Evolutionary conservation across 352 stramenopile genomes (phyloP).

Genomic region (Poterioochromonas sp.): DNA sequence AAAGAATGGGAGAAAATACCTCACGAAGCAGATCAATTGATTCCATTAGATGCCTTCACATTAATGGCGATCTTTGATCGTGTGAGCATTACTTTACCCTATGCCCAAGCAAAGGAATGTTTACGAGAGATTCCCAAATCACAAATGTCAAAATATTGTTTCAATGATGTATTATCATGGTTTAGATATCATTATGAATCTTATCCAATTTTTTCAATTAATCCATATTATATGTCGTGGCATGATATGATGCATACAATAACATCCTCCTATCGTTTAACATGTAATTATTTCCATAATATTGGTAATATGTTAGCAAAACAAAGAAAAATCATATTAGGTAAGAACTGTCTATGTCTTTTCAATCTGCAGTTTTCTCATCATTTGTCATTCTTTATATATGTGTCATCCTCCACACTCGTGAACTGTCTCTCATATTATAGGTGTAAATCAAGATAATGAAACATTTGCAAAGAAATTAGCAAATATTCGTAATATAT

Average conservation of each 20-base stretch:
- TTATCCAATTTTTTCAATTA: neutral
- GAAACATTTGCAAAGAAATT: neutral
- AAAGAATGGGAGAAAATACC: constrained; percentile 4
- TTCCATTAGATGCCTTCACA: neutral
- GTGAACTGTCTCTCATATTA: no score
- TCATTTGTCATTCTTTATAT: no score
- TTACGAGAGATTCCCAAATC: neutral
- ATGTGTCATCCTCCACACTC: no score
- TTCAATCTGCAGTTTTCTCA: no score
- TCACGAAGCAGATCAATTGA: neutral
- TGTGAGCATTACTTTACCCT: neutral
- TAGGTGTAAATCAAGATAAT: no score
- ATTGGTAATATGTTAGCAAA: neutral
- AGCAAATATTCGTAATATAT: neutral
- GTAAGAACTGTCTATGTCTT: neutral
- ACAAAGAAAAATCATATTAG: neutral
- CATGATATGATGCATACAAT: neutral
- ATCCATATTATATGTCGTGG: neutral
- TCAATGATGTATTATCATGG: neutral
- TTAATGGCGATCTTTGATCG: neutral
- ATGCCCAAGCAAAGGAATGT: neutral
- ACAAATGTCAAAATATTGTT: neutral
- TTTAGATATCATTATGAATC: neutral
- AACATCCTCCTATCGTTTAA: neutral
- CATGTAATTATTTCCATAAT: no score